These are phyloP conservation scores for Serendipita indica DNA, from an alignment of 768 basidiomycete species.

Conservation along the genomic window DNA sequence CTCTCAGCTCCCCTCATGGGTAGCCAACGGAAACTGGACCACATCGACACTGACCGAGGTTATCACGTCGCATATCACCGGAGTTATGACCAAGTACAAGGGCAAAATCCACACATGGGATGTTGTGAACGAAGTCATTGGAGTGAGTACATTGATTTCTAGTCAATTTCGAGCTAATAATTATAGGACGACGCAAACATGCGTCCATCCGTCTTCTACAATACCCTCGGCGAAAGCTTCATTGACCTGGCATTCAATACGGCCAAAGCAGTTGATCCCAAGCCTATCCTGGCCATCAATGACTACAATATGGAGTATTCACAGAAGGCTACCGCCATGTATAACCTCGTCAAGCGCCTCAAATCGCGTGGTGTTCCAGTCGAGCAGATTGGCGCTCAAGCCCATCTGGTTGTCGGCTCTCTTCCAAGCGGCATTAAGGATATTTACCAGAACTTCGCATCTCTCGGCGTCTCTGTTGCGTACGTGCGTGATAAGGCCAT, in stretches of 20 bases:
- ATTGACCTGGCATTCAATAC: background rate
- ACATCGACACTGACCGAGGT: constrained; percentile 8
- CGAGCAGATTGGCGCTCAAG: background rate
- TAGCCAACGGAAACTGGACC: background rate
- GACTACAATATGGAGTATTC: background rate
- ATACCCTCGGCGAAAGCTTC: background rate
- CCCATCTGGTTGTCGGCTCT: background rate
- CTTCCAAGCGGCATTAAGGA: background rate
- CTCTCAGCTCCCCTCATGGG: background rate
- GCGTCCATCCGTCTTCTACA: constrained; percentile 2
- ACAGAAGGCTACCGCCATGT: background rate
- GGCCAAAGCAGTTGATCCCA: background rate
- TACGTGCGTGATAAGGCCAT: too few species aligned
- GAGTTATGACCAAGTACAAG: constrained; percentile 13
- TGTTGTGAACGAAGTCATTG: constrained; percentile 42
- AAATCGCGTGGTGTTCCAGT: background rate
- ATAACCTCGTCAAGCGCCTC: background rate
- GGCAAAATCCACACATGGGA: constrained; percentile 24
- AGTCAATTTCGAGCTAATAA: background rate
- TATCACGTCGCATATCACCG: constrained; percentile 13
- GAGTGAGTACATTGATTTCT: constrained; percentile 19
- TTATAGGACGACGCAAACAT: background rate
- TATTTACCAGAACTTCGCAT: too few species aligned
- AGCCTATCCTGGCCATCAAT: background rate
- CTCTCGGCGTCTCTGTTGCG: too few species aligned